Evolutionary conservation across 192 early-diverging fungal species (phyloP).

Genomic region (Coemansia umbellata): DNA sequence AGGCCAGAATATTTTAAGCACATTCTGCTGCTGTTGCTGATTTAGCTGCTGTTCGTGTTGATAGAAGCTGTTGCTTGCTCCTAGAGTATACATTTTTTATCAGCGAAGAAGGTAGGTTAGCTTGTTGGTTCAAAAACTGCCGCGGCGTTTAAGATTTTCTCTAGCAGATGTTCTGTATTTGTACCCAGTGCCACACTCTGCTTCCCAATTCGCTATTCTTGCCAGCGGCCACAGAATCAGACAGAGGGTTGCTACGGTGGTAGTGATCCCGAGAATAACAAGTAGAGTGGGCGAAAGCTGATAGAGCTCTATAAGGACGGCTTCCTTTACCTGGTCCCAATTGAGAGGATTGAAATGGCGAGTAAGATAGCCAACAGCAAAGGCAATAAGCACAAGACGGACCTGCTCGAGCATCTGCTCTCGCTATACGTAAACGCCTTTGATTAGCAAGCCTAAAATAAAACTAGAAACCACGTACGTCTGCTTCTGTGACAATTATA

Average conservation of each 20-base stretch:
- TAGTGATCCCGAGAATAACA: slow-evolving; percentile 13
- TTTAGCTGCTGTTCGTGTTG: background rate
- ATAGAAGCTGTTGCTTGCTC: too few relatives aligned
- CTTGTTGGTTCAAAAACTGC: slow-evolving; percentile 54
- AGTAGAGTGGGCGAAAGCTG: slow-evolving; percentile 40
- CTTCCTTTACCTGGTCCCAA: slow-evolving; percentile 47
- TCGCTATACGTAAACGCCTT: too few relatives aligned
- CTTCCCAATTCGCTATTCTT: slow-evolving; percentile 46
- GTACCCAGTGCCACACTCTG: slow-evolving; percentile 28
- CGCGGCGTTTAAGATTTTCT: slow-evolving; percentile 50
- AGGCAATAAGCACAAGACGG: slow-evolving; percentile 51
- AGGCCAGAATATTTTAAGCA: slow-evolving; percentile 45
- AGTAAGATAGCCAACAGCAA: slow-evolving; percentile 51
- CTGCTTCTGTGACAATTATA: too few relatives aligned
- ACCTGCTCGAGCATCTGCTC: slow-evolving; percentile 48
- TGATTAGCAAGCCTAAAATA: background rate
- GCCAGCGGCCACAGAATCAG: slow-evolving; percentile 43
- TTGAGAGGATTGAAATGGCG: slow-evolving; percentile 53
- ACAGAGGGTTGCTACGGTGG: slow-evolving; percentile 21
- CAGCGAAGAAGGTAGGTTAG: too few relatives aligned
- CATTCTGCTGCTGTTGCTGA: slow-evolving; percentile 1
- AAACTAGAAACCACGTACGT: background rate
- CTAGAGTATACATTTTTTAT: too few relatives aligned
- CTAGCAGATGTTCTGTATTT: slow-evolving; percentile 44
- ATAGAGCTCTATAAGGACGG: slow-evolving; percentile 22